Base-by-base conservation (phyloP, 805 yeast species). In the Cyberlindnera saturnus region DNA sequence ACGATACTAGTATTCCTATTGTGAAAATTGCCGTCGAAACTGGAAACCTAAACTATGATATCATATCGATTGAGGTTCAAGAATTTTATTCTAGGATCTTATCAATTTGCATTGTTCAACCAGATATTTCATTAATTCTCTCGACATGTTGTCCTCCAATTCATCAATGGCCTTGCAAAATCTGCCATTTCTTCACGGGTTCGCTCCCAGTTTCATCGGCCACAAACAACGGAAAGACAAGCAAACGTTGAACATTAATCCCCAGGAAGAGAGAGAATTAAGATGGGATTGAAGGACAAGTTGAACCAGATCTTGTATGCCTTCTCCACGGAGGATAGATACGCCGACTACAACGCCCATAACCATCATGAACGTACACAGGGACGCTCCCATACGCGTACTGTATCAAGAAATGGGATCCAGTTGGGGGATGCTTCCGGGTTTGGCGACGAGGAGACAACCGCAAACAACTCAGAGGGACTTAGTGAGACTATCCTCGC, bases 401-500 rank as follows among this genome's bases (percentile, higher is more conserved):
- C 43, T 30, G 19, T 43, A 36, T 42, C 30, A 9, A 31, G 40
- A 31, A 38, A 34, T 26, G 51, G 48, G 7, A 47, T 53, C 44
- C 55, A 53, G 43, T 43, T 49, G 42, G 48, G 49, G 31, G 60
- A 56, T 18, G 54, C 57, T 7, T 51, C 51, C 58, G 69, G 34
- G 62, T 73, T 50, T 46, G 67, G 59, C 47, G 72, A 60, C 43
- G 74, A 50, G 53, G 66, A 51, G 18, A 35, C 38, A 32, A 54
- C 34, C 23, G 19, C 20, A 2, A 18, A 59, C 16, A 50, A 51
- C 44, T 56, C 55, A 6, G 84, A 79, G 36, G 95, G 95, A 38
- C 82, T 85, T 20, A 80, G 91, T 42, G 87, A 90, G 49, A 70
- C 76, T 2, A 70, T 82, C 32, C 75, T 81, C 18, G 85, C 96